A percentile compares a stretch with the other conserved stretches of the same genome.
phyloP scores from a whole-genome alignment of 768 basidiomycete genomes.

The Dentipellis sp. region DNA sequence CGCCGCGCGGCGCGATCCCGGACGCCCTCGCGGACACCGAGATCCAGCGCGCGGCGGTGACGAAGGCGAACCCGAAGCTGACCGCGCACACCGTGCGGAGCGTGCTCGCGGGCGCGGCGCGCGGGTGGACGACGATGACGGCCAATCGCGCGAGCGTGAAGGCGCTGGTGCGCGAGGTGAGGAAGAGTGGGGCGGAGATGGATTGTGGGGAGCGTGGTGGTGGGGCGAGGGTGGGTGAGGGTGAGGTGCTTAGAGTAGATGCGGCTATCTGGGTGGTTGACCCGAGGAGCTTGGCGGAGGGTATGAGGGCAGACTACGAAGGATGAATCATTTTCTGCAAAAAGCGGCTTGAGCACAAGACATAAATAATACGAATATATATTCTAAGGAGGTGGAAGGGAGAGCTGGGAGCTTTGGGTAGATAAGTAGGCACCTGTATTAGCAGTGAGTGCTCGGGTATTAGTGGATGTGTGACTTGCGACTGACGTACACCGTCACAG shows the following conservation, averaged over 20 bases:
- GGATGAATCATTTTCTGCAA: neutral
- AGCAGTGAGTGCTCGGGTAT: too few relatives aligned
- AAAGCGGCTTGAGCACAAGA: neutral
- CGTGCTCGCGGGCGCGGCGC: conserved; percentile 55
- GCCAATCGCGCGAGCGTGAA: conserved; percentile 75
- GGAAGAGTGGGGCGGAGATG: conserved; percentile 21
- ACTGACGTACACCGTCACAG: too few relatives aligned
- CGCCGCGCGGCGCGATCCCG: conserved; percentile 7
- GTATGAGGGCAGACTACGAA: conserved; percentile 28
- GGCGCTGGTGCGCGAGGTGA: conserved; percentile 64
- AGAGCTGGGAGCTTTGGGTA: too few relatives aligned
- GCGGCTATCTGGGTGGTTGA: conserved; percentile 69
- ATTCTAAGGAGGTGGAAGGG: too few relatives aligned
- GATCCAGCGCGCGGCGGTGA: conserved; percentile 44
- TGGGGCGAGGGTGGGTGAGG: conserved; percentile 11
- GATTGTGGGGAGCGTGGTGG: conserved; percentile 2
- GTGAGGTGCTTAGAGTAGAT: conserved; percentile 53
- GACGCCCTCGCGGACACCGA: conserved; percentile 19
- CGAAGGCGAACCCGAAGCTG: conserved; percentile 45
- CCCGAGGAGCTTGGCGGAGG: conserved; percentile 72
- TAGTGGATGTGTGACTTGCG: too few relatives aligned
- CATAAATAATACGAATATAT: too few relatives aligned
- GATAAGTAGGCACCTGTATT: too few relatives aligned
- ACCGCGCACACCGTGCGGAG: conserved; percentile 75
- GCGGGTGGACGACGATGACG: conserved; percentile 81